Evolutionary conservation across 345 rosid genomes (phyloP).

Genomic region (Citrus hindsii): DNA sequence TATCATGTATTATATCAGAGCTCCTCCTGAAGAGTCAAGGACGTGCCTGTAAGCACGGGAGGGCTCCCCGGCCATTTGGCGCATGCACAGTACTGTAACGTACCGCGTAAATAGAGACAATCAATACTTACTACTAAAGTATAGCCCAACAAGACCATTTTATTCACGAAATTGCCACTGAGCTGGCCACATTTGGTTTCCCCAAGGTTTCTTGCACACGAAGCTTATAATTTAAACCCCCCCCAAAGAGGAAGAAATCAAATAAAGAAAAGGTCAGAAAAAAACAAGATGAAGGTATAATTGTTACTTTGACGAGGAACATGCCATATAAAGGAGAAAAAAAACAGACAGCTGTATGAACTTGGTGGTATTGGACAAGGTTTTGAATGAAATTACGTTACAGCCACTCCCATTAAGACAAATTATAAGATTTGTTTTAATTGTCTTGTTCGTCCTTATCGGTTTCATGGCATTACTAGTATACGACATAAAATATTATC

Average conservation of each 20-base stretch:
- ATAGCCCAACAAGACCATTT: neutral
- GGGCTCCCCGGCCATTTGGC: constrained; percentile 19
- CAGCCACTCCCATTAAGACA: constrained; percentile 6
- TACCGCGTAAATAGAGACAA: constrained; percentile 13
- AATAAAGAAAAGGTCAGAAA: no score
- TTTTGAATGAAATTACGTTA: constrained; percentile 6
- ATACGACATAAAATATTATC: neutral
- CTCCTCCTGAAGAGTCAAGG: neutral
- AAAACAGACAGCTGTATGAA: neutral
- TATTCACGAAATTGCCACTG: constrained; percentile 24
- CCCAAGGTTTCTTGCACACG: constrained; percentile 6
- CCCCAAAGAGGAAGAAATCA: neutral
- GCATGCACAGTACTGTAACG: constrained; percentile 14
- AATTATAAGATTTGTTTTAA: constrained; percentile 6
- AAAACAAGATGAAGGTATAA: neutral
- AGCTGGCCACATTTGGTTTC: neutral
- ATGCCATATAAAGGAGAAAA: neutral
- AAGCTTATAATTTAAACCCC: neutral
- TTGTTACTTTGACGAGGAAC: constrained; percentile 4
- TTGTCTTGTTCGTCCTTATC: constrained; percentile 22
- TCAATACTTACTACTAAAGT: neutral
- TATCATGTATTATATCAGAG: neutral
- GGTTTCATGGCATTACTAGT: neutral
- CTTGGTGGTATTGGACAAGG: neutral
- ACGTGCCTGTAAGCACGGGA: constrained; percentile 8